These are phyloP conservation scores for Claviceps paspali DNA, from an alignment of 2,329 filamentous ascomycete genomes.

Conservation along the genomic window DNA sequence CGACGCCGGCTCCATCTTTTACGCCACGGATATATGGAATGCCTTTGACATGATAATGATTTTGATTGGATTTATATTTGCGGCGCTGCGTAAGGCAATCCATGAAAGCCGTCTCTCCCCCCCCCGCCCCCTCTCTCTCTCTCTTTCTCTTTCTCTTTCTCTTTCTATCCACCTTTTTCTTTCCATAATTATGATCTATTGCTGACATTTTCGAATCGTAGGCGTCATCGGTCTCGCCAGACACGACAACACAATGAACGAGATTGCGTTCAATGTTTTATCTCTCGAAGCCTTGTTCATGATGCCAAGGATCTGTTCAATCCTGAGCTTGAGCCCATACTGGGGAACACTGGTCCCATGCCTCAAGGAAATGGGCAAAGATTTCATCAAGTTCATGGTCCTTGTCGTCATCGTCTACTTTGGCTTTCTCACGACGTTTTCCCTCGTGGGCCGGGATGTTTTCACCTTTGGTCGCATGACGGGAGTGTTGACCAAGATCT, in stretches of 20 bases:
- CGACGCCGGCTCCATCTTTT: conserved; percentile 77
- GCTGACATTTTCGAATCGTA: too few species aligned
- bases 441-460: conserved; percentile 55
- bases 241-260: conserved; percentile 46
- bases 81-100: conserved; percentile 47
- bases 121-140: too few species aligned
- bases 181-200: background rate
- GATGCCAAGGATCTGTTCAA: conserved; percentile 74
- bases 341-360: conserved; percentile 85
- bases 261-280: conserved; percentile 77
- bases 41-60: conserved; percentile 62
- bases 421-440: conserved; percentile 79
- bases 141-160: background rate
- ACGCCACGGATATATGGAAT: conserved; percentile 72
- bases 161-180: background rate
- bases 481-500: conserved; percentile 65
- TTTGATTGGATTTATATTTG: conserved; percentile 54
- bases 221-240: conserved; percentile 26
- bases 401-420: conserved; percentile 71
- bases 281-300: conserved; percentile 80
- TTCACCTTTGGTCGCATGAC: conserved; percentile 55
- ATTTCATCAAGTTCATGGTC: conserved; percentile 74
- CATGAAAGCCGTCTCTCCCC: too few species aligned
- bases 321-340: conserved; percentile 75
- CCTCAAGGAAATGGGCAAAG: conserved; percentile 85